Percentiles rank a stretch among this genome's conserved stretches.
phyloP scores from a whole-genome alignment of 257 asterid genomes.

The Capsicum chinense region DNA sequence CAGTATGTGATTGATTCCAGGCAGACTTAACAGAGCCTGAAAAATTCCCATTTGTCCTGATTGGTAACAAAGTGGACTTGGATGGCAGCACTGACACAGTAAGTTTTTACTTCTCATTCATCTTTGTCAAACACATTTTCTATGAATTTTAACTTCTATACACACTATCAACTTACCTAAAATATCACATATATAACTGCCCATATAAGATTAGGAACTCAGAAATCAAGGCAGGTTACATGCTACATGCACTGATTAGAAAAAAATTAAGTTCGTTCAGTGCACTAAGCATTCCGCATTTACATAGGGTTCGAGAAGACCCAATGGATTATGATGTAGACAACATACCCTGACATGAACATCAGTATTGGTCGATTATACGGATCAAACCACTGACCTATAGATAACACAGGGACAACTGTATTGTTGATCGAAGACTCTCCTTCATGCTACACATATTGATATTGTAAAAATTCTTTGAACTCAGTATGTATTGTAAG shows the following conservation, averaged over 20 bases:
- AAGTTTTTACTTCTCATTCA: constrained; percentile 18
- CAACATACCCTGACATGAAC: background rate
- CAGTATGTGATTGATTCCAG: constrained; percentile 41
- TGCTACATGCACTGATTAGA: background rate
- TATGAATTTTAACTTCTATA: background rate
- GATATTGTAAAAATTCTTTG: background rate
- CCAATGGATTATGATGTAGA: background rate
- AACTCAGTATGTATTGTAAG: background rate
- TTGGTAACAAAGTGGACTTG: constrained; percentile 85
- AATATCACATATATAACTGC: background rate
- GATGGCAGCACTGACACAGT: constrained; percentile 75
- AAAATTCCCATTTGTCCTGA: constrained; percentile 71
- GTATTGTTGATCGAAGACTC: background rate
- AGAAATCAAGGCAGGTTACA: background rate
- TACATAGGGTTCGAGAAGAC: too few relatives aligned
- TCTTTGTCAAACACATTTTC: background rate
- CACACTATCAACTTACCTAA: background rate
- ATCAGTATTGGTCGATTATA: background rate
- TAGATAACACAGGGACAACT: background rate
- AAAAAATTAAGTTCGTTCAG: fast-evolving
- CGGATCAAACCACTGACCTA: background rate
- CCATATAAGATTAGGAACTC: background rate
- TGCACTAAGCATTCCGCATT: background rate
- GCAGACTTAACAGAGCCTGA: constrained; percentile 68
- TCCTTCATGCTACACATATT: background rate